Base-by-base conservation (phyloP, 1,284 basidiomycete genomes). In the Anthracocystis walkeri region DNA sequence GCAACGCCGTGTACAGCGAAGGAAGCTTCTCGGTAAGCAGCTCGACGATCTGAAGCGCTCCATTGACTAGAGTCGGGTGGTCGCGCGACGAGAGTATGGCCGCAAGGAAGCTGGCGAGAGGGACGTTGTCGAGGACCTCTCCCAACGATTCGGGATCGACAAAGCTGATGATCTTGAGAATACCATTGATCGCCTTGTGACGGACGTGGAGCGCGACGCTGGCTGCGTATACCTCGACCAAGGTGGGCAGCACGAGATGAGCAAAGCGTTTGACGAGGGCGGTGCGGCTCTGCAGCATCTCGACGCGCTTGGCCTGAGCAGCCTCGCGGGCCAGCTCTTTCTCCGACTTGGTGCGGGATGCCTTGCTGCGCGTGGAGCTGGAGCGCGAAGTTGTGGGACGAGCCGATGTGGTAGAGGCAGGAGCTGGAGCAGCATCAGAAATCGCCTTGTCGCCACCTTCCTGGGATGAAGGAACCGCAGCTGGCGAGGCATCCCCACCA, bases 41-140 rank as follows among this genome's bases (percentile, higher is more conserved):
- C 64, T 85, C 83, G n/a, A 85, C 82, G 20, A 82, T 80, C 59
- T 85, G 83, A n/a, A 85, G 71, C 4, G 82, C 80, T 6, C 73
- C 65, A 35, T 74, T 71, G 41, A 81, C 77, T 3, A 81, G 62
- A 1, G 58, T 58, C 2, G 77, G 66, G 23, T 79, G 67, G 29
- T 84, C 82, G 42, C 74, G 70, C 27, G 80, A 73, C 1, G 82
- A 81, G 18, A 85, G 75, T 18, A 85, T 76, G 50, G 78, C 74
- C 3, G 79, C 79, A 29, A 81, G 51, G 59, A 85, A 85, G 62
- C 81, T 80, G 25, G 83, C 80, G 14, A 85, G 69, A 0, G 82
- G 78, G n/a, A 84, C 79, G 35, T 80, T 68, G 60, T 79, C 71
- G 25, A 84, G 71, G 33, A 69, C 68, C 44, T 72, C 56, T 10